Base-by-base conservation (phyloP, 768 basidiomycete species). In the Steccherinum ochraceum region DNA sequence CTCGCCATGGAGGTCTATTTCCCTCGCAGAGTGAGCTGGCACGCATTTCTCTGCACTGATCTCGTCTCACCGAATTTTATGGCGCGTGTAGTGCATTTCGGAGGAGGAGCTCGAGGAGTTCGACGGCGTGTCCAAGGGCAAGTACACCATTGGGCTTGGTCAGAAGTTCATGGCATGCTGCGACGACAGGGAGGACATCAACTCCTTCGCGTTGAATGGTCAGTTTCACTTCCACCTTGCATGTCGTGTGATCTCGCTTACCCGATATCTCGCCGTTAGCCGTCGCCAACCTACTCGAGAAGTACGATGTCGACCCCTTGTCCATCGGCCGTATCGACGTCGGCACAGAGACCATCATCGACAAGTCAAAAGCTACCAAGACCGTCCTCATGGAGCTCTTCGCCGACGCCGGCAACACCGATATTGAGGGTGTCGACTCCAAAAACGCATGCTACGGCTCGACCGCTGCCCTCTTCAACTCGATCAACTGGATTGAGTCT, bases 371-470 rank as follows among this genome's bases (percentile, higher is more conserved):
- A 72, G 90, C 95, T 5, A 92, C 93, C 69, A 99, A 99, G 74
- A 97, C 96, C 2, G 86, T 90, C 51, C 81, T 99, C 54, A 98
- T 99, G 96, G 93, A 97, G 70, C 86, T 98, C 63, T 99, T 99
- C 65, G 84, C 88, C 42, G 83, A 81, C 52, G 81, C 85, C 24
- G 93, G 93, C 51, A 99, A 99, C 80, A 81, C 80, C 61, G 96
- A 99, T 64, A 93, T 99, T 51, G 96, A 99, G 72, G 96, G 96
- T 59, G 89, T 99, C 67, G 96, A 99, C 73, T 93, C 90, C 43
- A 98, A 98, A 76, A 99, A 97, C 66, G 96, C 96, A 18, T 99
- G 96, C 76, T 99, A 99, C 63, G 96, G 96, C 24, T 94, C 92
- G 27, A 99, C 96, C 20, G 96, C 96, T 42, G 96, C 96, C 3